A percentile compares a stretch with the other conserved stretches of the same genome.
phyloP scores from a whole-genome alignment of 306 rosid genomes.

The Gastrolobium villosum region DNA sequence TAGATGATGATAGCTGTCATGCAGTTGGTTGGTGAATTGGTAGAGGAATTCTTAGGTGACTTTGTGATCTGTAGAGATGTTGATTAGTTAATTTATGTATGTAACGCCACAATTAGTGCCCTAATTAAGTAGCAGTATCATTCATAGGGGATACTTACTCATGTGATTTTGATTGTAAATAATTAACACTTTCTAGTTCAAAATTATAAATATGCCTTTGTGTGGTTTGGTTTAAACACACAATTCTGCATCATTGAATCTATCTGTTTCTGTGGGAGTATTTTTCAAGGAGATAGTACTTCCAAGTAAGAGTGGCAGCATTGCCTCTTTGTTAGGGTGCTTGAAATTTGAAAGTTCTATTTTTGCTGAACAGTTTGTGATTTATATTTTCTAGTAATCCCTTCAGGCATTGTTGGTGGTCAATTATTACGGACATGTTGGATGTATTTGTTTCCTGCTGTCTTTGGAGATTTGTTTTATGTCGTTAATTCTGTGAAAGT shows the following conservation, averaged over 20 bases:
- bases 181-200: slow-evolving; percentile 4
- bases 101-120: not conserved
- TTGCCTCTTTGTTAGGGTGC: not conserved
- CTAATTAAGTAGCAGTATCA: not conserved
- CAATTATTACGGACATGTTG: slow-evolving; percentile 2
- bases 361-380: not conserved
- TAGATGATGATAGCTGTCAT: slow-evolving; percentile 11
- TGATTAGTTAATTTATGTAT: not conserved
- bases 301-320: not conserved
- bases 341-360: slow-evolving; percentile 10
- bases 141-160: not conserved
- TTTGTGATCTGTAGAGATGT: not conserved
- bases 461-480: not conserved
- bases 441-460: not conserved
- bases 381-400: not conserved
- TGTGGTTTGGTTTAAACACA: not conserved
- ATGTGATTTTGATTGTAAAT: slow-evolving; percentile 1
- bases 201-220: not conserved
- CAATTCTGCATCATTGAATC: not conserved
- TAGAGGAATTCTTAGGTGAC: not conserved
- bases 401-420: slow-evolving; percentile 15
- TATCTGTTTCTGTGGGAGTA: not conserved
- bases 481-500: slow-evolving; percentile 15
- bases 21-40: slow-evolving; percentile 26
- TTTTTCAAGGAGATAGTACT: not conserved